phyloP scores from a whole-genome alignment of 768 basidiomycete genomes.

The Collybia mongolica region DNA sequence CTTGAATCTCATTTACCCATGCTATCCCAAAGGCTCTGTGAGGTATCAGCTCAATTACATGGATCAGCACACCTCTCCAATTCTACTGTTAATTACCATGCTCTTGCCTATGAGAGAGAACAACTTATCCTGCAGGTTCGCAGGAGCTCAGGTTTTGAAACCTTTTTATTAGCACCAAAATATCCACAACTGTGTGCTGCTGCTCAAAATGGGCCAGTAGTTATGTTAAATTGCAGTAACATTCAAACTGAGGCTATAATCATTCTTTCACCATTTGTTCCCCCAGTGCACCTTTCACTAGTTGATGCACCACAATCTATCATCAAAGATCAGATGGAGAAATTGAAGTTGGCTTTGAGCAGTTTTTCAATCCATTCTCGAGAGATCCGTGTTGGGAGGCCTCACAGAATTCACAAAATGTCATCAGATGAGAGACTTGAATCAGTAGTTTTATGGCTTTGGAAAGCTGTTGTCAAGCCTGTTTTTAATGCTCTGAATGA shows the following conservation, averaged over 20 bases:
- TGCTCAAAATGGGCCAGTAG: constrained; percentile 29
- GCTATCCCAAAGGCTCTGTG: not conserved
- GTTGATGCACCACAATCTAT: not conserved
- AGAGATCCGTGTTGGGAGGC: not conserved
- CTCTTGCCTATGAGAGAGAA: constrained; percentile 5
- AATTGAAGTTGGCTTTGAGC: not conserved
- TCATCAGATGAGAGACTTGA: not conserved
- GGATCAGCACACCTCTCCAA: not conserved
- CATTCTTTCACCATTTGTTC: not conserved
- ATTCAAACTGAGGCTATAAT: constrained; percentile 14
- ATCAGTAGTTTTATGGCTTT: not conserved
- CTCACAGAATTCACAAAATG: not conserved
- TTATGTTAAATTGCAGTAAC: constrained; percentile 28
- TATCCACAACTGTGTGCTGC: constrained; percentile 24
- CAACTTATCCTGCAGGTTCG: constrained; percentile 24
- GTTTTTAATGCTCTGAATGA: not conserved
- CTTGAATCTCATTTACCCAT: not conserved
- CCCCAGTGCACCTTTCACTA: not conserved
- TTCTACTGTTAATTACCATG: not conserved
- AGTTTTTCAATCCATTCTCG: not conserved
- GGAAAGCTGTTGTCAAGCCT: constrained; percentile 1
- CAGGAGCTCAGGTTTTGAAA: constrained; percentile 25
- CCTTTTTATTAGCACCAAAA: constrained; percentile 22
- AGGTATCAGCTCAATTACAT: constrained; percentile 1
- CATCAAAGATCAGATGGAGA: not conserved